Evolutionary conservation across 2,329 filamentous ascomycete genomes (phyloP).

Genomic region (Periconia macrospinosa): DNA sequence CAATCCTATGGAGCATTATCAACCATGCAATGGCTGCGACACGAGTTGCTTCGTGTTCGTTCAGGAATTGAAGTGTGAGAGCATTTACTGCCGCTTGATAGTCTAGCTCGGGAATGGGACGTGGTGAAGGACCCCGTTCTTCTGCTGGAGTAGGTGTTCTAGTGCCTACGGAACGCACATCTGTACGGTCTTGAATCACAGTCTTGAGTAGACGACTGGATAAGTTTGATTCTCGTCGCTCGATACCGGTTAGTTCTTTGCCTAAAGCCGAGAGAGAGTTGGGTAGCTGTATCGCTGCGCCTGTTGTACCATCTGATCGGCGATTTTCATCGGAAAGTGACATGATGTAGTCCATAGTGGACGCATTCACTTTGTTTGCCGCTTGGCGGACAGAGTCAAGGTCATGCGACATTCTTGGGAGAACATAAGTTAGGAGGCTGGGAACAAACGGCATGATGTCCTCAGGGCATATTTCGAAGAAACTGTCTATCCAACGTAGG

Average conservation of each 20-base stretch:
- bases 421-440: conserved; percentile 83
- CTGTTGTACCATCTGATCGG: conserved; percentile 44
- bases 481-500: conserved; percentile 91
- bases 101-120: conserved; percentile 71
- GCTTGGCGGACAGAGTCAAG: conserved; percentile 87
- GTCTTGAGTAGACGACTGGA: conserved; percentile 39
- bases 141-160: conserved; percentile 48
- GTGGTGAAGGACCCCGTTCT: conserved; percentile 48
- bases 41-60: conserved; percentile 93
- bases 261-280: conserved; percentile 41
- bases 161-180: conserved; percentile 31
- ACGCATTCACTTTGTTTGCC: conserved; percentile 84
- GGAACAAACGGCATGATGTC: conserved; percentile 96
- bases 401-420: conserved; percentile 91
- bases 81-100: conserved; percentile 94
- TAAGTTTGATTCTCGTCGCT: conserved; percentile 43
- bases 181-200: conserved; percentile 37
- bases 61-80: conserved; percentile 88
- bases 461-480: conserved; percentile 95
- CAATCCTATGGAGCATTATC: conserved; percentile 96
- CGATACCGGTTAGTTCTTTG: conserved; percentile 46
- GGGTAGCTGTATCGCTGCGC: conserved; percentile 48
- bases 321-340: conserved; percentile 70
- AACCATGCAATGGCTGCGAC: conserved; percentile 94
- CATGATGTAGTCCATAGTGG: conserved; percentile 91